These are phyloP conservation scores for Fusarium ramigenum DNA, from an alignment of 2,329 filamentous ascomycete species.

Conservation along the genomic window DNA sequence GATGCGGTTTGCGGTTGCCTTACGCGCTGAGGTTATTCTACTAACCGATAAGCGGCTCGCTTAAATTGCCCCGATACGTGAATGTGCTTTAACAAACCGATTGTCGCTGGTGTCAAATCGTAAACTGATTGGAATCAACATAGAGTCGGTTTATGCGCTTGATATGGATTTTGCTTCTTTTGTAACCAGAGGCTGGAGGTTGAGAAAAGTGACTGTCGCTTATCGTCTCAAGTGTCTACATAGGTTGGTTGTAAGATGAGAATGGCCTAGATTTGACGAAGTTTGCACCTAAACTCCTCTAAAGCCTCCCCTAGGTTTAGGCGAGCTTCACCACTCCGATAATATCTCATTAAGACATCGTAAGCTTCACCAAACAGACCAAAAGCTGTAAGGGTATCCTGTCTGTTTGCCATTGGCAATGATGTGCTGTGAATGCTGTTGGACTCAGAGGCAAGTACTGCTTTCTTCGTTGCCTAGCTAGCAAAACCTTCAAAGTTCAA, in stretches of 20 bases:
- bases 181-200: accelerated
- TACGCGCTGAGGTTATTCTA: background rate
- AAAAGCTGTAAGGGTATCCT: too few relatives aligned
- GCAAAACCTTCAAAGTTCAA: background rate
- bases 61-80: background rate
- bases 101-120: background rate
- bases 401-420: accelerated
- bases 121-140: too few relatives aligned
- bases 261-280: too few relatives aligned
- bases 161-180: background rate
- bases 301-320: too few relatives aligned
- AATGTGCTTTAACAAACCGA: background rate
- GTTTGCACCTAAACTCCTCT: too few relatives aligned
- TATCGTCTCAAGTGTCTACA: too few relatives aligned
- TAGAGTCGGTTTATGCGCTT: background rate
- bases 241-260: too few relatives aligned
- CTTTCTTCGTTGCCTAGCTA: background rate
- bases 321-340: too few relatives aligned
- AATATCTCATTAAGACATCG: accelerated
- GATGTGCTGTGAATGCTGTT: accelerated
- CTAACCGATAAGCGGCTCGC: background rate
- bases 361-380: background rate
- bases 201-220: accelerated
- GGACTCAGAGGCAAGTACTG: accelerated
- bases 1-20: background rate